A percentile compares a stretch with the other conserved stretches of the same genome.
Evolutionary conservation across 345 rosid species (phyloP).

Genomic region (Abelmoschus esculentus): DNA sequence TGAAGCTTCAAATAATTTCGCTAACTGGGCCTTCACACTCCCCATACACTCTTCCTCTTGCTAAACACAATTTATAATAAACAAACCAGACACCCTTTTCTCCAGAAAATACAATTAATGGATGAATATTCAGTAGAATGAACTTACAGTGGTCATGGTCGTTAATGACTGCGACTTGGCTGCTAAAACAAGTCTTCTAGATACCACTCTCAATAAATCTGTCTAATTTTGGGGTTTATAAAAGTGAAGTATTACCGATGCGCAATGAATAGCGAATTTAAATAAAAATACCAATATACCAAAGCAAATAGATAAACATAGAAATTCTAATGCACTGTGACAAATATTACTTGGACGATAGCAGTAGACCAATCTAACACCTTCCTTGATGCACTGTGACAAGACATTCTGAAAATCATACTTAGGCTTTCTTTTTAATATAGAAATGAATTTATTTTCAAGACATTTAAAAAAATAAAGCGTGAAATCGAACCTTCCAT

Average conservation of each 20-base stretch:
- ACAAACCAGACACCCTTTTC: not conserved
- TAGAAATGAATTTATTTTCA: not conserved
- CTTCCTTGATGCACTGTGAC: slow-evolving; percentile 8
- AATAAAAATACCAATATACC: not conserved
- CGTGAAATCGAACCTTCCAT: not conserved
- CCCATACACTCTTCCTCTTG: slow-evolving; percentile 57
- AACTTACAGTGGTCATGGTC: slow-evolving; percentile 65
- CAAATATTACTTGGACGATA: slow-evolving; percentile 3
- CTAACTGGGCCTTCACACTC: slow-evolving; percentile 51
- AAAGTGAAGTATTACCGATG: slow-evolving; percentile 18
- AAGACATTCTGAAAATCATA: slow-evolving; percentile 2
- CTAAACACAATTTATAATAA: not conserved
- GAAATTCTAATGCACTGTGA: too few relatives aligned
- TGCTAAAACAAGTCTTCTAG: slow-evolving; percentile 34
- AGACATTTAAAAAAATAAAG: not conserved
- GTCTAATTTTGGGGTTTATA: slow-evolving; percentile 47
- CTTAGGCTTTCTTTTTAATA: not conserved
- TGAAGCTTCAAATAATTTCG: slow-evolving; percentile 51
- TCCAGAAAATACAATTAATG: not conserved
- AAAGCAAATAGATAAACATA: not conserved
- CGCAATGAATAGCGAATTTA: not conserved
- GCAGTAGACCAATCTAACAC: not conserved
- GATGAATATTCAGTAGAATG: not conserved
- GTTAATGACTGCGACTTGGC: slow-evolving; percentile 27
- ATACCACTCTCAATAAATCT: slow-evolving; percentile 45